These are phyloP conservation scores for Arthrobotrys entomopaga DNA, from an alignment of 2,329 filamentous ascomycete genomes.

Conservation along the genomic window DNA sequence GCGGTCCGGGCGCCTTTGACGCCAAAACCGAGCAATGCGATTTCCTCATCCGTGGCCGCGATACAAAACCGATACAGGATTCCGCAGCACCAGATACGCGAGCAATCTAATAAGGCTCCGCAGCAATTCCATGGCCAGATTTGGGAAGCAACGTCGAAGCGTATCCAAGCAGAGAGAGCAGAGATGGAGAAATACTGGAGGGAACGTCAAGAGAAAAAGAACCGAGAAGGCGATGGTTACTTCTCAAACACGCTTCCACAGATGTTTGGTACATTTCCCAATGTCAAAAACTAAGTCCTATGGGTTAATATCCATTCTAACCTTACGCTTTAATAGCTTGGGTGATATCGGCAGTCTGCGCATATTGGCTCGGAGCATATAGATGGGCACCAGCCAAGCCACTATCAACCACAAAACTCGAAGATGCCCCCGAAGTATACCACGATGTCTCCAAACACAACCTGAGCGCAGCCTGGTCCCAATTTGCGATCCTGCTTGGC, in stretches of 20 bases:
- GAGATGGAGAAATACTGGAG: conserved; percentile 67
- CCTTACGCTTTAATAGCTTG: conserved; percentile 55
- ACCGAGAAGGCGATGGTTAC: conserved; percentile 60
- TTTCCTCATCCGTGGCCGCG: conserved; percentile 24
- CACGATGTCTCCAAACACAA: conserved; percentile 72
- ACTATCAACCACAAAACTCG: conserved; percentile 71
- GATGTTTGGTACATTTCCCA: conserved; percentile 66
- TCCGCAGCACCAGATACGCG: conserved; percentile 30
- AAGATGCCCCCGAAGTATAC: conserved; percentile 65
- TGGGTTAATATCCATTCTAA: not conserved
- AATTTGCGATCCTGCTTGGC: conserved; percentile 73
- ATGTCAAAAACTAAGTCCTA: not conserved
- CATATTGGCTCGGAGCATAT: conserved; percentile 71
- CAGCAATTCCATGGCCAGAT: conserved; percentile 69
- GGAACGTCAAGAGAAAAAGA: conserved; percentile 60
- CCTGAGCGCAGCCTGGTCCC: conserved; percentile 76
- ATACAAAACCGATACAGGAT: conserved; percentile 18
- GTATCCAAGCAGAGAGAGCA: conserved; percentile 68
- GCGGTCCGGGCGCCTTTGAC: conserved; percentile 20
- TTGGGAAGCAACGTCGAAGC: conserved; percentile 69
- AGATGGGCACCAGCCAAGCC: conserved; percentile 66
- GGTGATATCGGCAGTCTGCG: conserved; percentile 62
- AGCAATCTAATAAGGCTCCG: conserved; percentile 32
- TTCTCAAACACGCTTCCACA: conserved; percentile 66
- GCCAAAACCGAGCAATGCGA: conserved; percentile 28